Conservation (phyloP, 495 filamentous ascomycete species). For the Daldinia vernicosa region DNA sequence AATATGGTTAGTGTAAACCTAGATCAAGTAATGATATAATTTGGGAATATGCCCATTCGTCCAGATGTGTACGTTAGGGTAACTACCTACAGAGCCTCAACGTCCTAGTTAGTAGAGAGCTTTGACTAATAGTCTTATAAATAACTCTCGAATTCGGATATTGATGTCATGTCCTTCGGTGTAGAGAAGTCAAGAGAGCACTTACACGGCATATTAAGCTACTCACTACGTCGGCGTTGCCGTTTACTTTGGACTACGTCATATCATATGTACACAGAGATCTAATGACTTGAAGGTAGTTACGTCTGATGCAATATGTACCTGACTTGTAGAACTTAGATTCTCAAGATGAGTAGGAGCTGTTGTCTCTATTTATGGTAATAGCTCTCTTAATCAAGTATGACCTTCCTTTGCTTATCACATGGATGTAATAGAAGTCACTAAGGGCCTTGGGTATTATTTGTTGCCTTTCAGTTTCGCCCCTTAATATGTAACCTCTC, state of each 20-base stretch:
- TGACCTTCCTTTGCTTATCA: background rate
- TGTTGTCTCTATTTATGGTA: background rate
- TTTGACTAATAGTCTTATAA: background rate
- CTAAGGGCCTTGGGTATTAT: background rate
- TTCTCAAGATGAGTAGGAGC: background rate
- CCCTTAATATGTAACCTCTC: background rate
- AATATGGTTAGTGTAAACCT: background rate
- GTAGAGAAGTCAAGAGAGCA: background rate
- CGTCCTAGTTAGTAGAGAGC: background rate
- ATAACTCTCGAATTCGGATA: background rate
- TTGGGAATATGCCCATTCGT: background rate
- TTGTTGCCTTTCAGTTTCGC: constrained; percentile 3
- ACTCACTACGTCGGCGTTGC: background rate
- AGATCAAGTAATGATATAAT: background rate
- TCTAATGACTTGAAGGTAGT: background rate
- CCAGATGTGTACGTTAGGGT: no score
- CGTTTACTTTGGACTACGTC: background rate
- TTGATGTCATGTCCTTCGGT: background rate
- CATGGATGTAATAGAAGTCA: background rate
- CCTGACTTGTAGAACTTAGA: background rate
- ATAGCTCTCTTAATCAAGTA: background rate
- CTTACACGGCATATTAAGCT: background rate
- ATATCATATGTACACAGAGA: background rate
- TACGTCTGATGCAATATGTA: background rate
- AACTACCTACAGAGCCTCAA: no score